Base-by-base conservation (phyloP, 108 stramenopile genomes). In the Nitzschia inconspicua region DNA sequence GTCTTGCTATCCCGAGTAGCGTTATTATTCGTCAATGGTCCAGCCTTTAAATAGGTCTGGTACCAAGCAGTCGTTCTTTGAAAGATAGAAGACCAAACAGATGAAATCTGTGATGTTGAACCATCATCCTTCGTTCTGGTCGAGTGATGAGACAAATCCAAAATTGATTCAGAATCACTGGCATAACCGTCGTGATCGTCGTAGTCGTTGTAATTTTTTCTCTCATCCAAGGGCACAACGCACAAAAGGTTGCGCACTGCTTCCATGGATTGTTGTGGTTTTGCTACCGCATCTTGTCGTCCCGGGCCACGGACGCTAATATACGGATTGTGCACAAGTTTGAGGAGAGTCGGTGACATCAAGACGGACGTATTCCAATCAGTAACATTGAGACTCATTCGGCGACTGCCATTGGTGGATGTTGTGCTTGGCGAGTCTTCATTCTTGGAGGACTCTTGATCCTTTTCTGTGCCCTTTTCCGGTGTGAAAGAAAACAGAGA, bases 261-360 rank as follows among this genome's bases (percentile, higher is more conserved):
- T 25, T 52, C 68, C 68, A 69, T 69, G 22, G 68, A 69, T 14
- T 58, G 39, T 0, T 59, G 68, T 19, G 32, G 25, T 18, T 60
- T 24, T 3, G 52, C 60, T 39, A 39, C 37, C 27, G 24, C 37
- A 23, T 48, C 34, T 0, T 57, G 27, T 30, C 59, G 20, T 4
- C 55, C 54, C 3, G 62, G 62, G 7, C 68, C 70, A 5, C 70
- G 70, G 8, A 71, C 43, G 27, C 41, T 31, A 20, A 57, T 62
- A 48, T 71, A 71, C 18, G 70, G 70, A 71, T 71, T 71, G 24
- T 63, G 54, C 39, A 71, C 56, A 8, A 71, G 28, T 23, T 48
- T 61, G 25, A 69, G 28, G 4, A 69, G 34, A 36, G 40, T 34
- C 2, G 68, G 68, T 7, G 51, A 54, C n/a, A 49, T 35, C 14